These are phyloP conservation scores for Sclerotiophoma versabilis DNA, from an alignment of 2,329 filamentous ascomycete genomes.

Conservation along the genomic window DNA sequence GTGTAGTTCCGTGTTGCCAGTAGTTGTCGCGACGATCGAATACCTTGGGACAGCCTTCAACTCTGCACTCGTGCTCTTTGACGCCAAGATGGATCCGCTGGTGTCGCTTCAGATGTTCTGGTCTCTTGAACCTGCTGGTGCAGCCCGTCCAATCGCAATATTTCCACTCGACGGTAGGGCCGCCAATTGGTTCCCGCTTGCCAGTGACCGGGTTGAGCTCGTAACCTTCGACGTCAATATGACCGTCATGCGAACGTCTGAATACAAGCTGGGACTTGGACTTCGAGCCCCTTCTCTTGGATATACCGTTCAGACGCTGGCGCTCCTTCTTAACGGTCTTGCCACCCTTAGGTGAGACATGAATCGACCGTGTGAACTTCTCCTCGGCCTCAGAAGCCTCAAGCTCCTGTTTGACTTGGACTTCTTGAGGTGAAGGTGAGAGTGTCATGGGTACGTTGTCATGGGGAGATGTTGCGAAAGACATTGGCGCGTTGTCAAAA, in stretches of 20 bases:
- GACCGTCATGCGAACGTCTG: slow-evolving; percentile 17
- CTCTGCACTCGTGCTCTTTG: slow-evolving; percentile 30
- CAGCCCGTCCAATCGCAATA: slow-evolving; percentile 16
- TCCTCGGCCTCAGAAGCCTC: slow-evolving; percentile 23
- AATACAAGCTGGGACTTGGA: slow-evolving; percentile 13
- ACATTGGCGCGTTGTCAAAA: slow-evolving; percentile 12
- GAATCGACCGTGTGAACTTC: slow-evolving; percentile 28
- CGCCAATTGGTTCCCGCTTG: slow-evolving; percentile 16
- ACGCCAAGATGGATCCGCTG: slow-evolving; percentile 32
- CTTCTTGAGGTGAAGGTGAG: slow-evolving; percentile 27
- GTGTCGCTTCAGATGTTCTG: slow-evolving; percentile 44
- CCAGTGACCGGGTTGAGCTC: slow-evolving; percentile 12
- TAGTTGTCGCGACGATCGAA: slow-evolving; percentile 48
- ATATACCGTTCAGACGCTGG: slow-evolving; percentile 4
- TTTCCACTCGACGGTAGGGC: slow-evolving; percentile 18
- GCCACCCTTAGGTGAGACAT: slow-evolving; percentile 33
- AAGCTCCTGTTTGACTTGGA: slow-evolving; percentile 34
- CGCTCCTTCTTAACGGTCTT: slow-evolving; percentile 35
- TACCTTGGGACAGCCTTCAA: slow-evolving; percentile 29
- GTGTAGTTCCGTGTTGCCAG: slow-evolving; percentile 43
- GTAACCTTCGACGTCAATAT: slow-evolving; percentile 17
- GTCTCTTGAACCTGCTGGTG: slow-evolving; percentile 30
- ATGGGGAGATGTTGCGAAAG: slow-evolving; percentile 14
- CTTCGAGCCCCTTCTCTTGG: slow-evolving; percentile 19
- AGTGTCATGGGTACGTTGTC: slow-evolving; percentile 19